phyloP scores from a whole-genome alignment of 1,284 basidiomycete species.

The Marasmius fiardii region DNA sequence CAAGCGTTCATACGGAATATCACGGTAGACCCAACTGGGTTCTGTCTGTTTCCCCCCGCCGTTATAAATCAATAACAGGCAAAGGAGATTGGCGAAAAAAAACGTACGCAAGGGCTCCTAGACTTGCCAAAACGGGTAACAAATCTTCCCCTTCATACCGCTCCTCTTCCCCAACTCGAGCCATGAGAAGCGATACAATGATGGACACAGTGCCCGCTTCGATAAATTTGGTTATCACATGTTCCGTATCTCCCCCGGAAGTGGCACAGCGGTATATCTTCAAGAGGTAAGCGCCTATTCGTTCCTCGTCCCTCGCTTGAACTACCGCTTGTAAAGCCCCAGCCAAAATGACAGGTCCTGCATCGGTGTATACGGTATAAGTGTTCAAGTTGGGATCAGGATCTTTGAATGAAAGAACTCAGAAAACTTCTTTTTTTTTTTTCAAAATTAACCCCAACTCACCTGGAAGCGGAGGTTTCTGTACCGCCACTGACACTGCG shows the following conservation, averaged over 20 bases:
- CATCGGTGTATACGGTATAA: not conserved
- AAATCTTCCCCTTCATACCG: not conserved
- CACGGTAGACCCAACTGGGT: not conserved
- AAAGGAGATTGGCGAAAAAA: not conserved
- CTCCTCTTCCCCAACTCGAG: not conserved
- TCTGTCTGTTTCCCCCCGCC: not conserved
- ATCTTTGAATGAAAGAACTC: too few species aligned
- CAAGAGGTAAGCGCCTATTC: not conserved
- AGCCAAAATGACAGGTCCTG: not conserved
- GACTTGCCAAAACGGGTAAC: slow-evolving; percentile 15
- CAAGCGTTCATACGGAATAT: not conserved
- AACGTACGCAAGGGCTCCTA: slow-evolving; percentile 24
- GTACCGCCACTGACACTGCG: too few species aligned
- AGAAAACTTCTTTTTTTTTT: too few species aligned
- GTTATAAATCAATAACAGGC: not conserved
- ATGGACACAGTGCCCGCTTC: not conserved
- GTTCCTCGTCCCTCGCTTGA: not conserved
- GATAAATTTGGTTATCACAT: not conserved
- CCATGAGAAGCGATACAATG: not conserved
- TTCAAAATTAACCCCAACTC: too few species aligned
- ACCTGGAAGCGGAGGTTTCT: too few species aligned
- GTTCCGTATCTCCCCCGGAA: not conserved
- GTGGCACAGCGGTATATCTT: not conserved
- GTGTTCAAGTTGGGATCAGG: not conserved
- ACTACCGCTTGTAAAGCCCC: not conserved